Conservation (phyloP, 108 stramenopile genomes). For the Cylindrotheca closterium region DNA sequence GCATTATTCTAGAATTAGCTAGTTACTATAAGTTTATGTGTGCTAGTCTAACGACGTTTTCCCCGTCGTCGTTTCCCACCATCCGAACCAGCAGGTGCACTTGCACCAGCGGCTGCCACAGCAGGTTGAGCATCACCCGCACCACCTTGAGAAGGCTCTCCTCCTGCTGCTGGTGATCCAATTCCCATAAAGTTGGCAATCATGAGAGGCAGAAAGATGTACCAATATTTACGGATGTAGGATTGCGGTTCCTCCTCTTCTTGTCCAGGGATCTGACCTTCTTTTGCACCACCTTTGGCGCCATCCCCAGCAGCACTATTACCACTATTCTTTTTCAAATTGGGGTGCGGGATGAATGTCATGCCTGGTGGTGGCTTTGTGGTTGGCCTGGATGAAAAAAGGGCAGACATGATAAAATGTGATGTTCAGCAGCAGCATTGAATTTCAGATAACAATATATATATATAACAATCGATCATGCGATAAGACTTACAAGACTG, state of each 20-base stretch:
- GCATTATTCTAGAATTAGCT: too few relatives aligned
- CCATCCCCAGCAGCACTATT: slow-evolving; percentile 3
- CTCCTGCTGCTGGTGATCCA: slow-evolving; percentile 11
- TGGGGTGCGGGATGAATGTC: slow-evolving; percentile 51
- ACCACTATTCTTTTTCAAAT: slow-evolving; percentile 13
- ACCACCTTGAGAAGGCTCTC: background rate
- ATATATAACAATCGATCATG: background rate
- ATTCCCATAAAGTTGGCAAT: slow-evolving; percentile 49
- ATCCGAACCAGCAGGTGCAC: background rate
- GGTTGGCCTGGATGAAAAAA: slow-evolving; percentile 19
- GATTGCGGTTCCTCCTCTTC: slow-evolving; percentile 32
- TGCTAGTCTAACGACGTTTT: slow-evolving; percentile 13
- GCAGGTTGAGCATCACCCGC: background rate
- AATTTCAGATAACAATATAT: too few relatives aligned
- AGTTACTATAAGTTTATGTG: too few relatives aligned
- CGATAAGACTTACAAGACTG: slow-evolving; percentile 30
- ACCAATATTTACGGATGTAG: slow-evolving; percentile 77
- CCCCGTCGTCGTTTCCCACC: slow-evolving; percentile 6
- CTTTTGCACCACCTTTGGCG: slow-evolving; percentile 18
- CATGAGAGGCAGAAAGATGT: slow-evolving; percentile 69
- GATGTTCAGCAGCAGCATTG: too few relatives aligned
- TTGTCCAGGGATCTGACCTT: slow-evolving; percentile 5
- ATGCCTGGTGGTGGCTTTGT: slow-evolving; percentile 71
- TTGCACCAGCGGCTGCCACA: background rate
- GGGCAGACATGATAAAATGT: too few relatives aligned